Conservation (phyloP, 202 grass and related monocot species). For the Eragrostis tef region DNA sequence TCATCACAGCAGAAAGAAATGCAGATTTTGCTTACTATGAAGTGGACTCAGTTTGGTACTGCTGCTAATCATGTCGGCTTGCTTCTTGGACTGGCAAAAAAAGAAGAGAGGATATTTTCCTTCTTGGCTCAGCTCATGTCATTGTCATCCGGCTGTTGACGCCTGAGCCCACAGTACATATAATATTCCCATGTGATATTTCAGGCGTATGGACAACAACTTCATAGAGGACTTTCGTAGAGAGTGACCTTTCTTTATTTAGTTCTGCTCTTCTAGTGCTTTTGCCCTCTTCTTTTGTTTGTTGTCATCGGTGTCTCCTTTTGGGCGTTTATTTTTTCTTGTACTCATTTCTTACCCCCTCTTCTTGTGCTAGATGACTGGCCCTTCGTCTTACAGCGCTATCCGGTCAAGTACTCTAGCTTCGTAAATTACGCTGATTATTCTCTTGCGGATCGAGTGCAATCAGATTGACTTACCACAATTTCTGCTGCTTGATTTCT, state of each 20-base stretch:
- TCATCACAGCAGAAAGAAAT: conserved; percentile 1
- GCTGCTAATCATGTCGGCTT: no score
- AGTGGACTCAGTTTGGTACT: no score
- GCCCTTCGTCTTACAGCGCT: conserved; percentile 29
- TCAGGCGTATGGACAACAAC: not conserved
- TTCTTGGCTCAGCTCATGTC: conserved; percentile 2
- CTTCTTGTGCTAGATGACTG: conserved; percentile 7
- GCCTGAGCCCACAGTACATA: not conserved
- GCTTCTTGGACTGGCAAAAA: not conserved
- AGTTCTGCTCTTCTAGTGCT: not conserved
- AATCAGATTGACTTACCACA: not conserved
- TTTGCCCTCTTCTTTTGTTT: conserved; percentile 2
- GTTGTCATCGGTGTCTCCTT: conserved; percentile 22
- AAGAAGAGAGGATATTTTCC: not conserved
- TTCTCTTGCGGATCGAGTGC: not conserved
- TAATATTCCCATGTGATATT: conserved; percentile 25
- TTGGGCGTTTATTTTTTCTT: not conserved
- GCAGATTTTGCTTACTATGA: no score
- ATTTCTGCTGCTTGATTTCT: conserved; percentile 14
- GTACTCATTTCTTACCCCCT: not conserved
- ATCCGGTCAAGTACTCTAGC: conserved; percentile 11
- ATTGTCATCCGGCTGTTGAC: conserved; percentile 1
- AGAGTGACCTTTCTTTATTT: not conserved
- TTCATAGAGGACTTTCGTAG: conserved; percentile 5
- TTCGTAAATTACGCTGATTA: not conserved